Percentiles rank a stretch among this genome's conserved stretches.
phyloP scores from a whole-genome alignment of 202 grass and related monocot species.

The Setaria viridis region DNA sequence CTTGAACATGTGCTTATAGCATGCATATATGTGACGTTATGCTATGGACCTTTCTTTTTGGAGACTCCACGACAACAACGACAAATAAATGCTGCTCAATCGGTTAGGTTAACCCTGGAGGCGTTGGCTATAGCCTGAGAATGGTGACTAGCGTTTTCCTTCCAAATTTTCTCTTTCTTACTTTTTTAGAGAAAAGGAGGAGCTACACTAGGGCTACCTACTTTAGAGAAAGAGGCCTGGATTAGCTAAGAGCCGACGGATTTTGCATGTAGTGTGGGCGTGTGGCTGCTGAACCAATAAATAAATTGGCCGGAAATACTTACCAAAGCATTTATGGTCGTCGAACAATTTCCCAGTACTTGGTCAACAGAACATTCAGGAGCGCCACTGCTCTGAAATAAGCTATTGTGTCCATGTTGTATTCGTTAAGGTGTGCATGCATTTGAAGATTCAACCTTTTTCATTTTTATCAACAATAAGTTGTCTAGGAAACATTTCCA shows the following conservation, averaged over 20 bases:
- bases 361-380: background rate
- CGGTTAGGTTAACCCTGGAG: background rate
- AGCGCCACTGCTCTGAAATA: background rate
- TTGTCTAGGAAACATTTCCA: too few species aligned
- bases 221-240: background rate
- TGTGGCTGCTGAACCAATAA: background rate
- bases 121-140: background rate
- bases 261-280: background rate
- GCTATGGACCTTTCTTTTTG: background rate
- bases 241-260: background rate
- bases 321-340: background rate
- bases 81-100: background rate
- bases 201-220: background rate
- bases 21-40: background rate
- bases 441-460: background rate
- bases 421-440: background rate
- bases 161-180: background rate
- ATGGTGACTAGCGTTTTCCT: background rate
- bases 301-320: background rate
- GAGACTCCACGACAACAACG: background rate
- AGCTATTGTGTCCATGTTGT: background rate
- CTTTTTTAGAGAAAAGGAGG: background rate
- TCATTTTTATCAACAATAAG: too few species aligned
- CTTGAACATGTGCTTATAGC: background rate
- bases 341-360: background rate